A percentile compares a stretch with the other conserved stretches of the same genome.
Evolutionary conservation across 2,329 filamentous ascomycete genomes (phyloP).

Genomic region (Colletotrichum chlorophyti): DNA sequence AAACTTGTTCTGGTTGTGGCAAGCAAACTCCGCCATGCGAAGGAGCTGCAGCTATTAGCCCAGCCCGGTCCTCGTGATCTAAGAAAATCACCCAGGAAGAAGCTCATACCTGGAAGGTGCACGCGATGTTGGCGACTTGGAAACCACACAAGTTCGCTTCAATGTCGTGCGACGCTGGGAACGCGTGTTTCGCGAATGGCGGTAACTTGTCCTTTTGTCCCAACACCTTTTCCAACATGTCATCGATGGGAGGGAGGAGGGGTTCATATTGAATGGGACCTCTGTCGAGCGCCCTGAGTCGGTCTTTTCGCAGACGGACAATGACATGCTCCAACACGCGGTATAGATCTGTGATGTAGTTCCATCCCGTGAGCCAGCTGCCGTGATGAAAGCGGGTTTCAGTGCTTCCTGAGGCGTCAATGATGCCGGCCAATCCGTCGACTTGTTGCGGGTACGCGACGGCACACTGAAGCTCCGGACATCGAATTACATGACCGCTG

Average conservation of each 20-base stretch:
- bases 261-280: conserved; percentile 12
- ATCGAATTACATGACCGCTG: conserved; percentile 42
- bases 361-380: conserved; percentile 62
- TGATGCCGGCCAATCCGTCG: conserved; percentile 10
- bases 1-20: conserved; percentile 27
- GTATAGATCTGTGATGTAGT: conserved; percentile 63
- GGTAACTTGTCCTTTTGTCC: conserved; percentile 16
- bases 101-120: conserved; percentile 38
- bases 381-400: conserved; percentile 14
- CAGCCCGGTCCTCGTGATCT: too few relatives aligned
- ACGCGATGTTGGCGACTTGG: conserved; percentile 44
- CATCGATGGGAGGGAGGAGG: conserved; percentile 24
- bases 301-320: conserved; percentile 29
- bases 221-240: conserved; percentile 16
- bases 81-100: neutral
- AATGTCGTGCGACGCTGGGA: conserved; percentile 15
- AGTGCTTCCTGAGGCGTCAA: conserved; percentile 5
- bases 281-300: conserved; percentile 22
- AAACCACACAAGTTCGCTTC: conserved; percentile 41
- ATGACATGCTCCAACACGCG: conserved; percentile 59
- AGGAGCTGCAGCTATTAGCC: conserved; percentile 12
- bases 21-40: conserved; percentile 28
- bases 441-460: conserved; percentile 24
- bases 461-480: conserved; percentile 29
- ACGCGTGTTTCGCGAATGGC: conserved; percentile 10